Evolutionary conservation across 257 asterid species (phyloP).

Genomic region (Leptodermis oblonga): DNA sequence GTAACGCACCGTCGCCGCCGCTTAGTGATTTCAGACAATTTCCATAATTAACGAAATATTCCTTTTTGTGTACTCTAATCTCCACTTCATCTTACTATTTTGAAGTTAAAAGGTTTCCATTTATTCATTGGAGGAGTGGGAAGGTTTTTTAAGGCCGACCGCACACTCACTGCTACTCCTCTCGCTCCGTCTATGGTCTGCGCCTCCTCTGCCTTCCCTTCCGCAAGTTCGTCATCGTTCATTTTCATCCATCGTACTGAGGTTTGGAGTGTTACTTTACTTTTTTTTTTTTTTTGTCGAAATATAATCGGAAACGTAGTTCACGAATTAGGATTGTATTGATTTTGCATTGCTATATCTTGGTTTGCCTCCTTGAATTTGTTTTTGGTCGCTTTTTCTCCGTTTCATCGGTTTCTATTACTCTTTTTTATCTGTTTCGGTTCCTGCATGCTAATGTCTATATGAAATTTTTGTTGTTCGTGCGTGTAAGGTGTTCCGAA

Average conservation of each 20-base stretch:
- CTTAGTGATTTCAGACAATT: background rate
- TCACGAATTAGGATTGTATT: background rate
- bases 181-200: too few species aligned
- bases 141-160: background rate
- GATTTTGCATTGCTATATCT: background rate
- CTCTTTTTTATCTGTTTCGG: background rate
- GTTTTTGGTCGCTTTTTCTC: background rate
- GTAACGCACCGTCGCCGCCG: background rate
- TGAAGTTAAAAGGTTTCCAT: background rate
- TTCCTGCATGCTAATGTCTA: constrained; percentile 7
- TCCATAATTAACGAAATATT: background rate
- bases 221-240: background rate
- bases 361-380: background rate
- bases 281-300: background rate
- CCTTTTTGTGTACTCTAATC: too few species aligned
- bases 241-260: background rate
- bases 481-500: background rate
- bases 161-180: background rate
- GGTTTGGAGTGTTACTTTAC: background rate
- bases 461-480: background rate
- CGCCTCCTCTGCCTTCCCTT: background rate
- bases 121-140: background rate
- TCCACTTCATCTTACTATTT: background rate
- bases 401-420: background rate
- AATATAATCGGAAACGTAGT: background rate